Evolutionary conservation across 78 protist species (phyloP), one percentile per base, ranked within the genome.

Genomic region (Pigoraptor vietnamica): DNA sequence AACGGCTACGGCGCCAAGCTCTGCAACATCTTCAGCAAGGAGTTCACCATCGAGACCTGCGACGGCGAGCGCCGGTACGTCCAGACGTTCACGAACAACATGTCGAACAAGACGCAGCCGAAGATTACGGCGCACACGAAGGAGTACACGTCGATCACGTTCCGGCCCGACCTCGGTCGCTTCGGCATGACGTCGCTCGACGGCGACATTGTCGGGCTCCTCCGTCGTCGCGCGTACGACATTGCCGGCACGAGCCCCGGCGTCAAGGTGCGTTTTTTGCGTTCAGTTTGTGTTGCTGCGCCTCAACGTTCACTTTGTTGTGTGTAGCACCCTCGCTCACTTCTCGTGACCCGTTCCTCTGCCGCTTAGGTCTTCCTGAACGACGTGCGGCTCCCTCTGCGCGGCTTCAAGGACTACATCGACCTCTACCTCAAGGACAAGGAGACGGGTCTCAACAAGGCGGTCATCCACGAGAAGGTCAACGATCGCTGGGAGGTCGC

Each of bases 1-100:
- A 98, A 99, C 94, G 99, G 99, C 23, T 97, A 93, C 82, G 99
- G 99, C 33, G 99, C 99, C 35, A 99, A 99, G 93, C 97, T 99
- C 35, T 92, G 99, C 91, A 99, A 99, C 94, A 98, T 99, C 37
- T 99, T 97, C 96, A 95, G 92, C 35, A 89, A 36, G 10, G 86
- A 94, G 90, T 98, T 98, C 34, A 37, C 37, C 0, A 93, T 98
- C 19, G 98, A 98, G 82, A 96, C 98, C 67, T 89, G 91, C n/a
- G 95, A 96, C 39, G 23, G 88, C n/a, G 79, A 67, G 48, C 79
- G 86, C 36, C 40, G 91, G 40, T 97, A 67, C 91, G 39, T 35
- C 34, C 98, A 96, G 90, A 79, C 34, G 35, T 97, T 92, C 83
- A 33, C 36, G 37, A 89, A 95, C 89, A 97, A 98, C 95, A 97